Base-by-base conservation (phyloP, 2,329 filamentous ascomycete genomes). In the Fusarium fujikuroi region DNA sequence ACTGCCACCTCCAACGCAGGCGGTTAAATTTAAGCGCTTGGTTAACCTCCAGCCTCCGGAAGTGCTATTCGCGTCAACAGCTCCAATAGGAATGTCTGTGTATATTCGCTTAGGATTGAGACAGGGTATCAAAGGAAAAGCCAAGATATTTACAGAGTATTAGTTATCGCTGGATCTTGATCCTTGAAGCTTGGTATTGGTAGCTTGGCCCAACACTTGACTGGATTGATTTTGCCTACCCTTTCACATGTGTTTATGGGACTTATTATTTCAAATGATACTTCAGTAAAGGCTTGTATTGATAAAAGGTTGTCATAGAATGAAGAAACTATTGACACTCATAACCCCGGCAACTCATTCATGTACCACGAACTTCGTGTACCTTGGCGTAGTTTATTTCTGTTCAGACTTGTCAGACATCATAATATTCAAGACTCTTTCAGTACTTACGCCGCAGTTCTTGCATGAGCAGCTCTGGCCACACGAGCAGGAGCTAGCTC, bases 391-490 rank as follows among this genome's bases (percentile, higher is more conserved):
- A 6, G 15, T 9, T 60, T 47, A 67, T 16, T 67, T 67, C 64
- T 67, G 8, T 18, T 32, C 1, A 4, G 2, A 3, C 1, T 7
- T 23, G 7, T 67, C 3, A 67, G 52, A 18, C 1, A 9, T 25
- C 2, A 1, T 15, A 5, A 4, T 19, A 4, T 3, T 15, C 6
- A 2, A 5, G 0, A 9, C 0, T 9, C 3, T 2, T 28, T 16
- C 14, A 12, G 3, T 18, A 18, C 66, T 65, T 44, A 69, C 66
- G 16, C 66, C 66, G n/a, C 66, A 69, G 25, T 47, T 30, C 59
- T 69, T 69, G 59, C 66, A 69, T 14, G 66, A 36, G 2, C 66
- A 69, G 52, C 25, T 59, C 30, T 69, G 36, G 15, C 59, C 65
- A 28, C 66, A 69, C 19, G 42, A 30, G 15, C 66, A 69, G 8